A percentile compares a stretch with the other conserved stretches of the same genome.
Conservation (phyloP, 2,329 filamentous ascomycete genomes). For the Calonectria hawksworthii region DNA sequence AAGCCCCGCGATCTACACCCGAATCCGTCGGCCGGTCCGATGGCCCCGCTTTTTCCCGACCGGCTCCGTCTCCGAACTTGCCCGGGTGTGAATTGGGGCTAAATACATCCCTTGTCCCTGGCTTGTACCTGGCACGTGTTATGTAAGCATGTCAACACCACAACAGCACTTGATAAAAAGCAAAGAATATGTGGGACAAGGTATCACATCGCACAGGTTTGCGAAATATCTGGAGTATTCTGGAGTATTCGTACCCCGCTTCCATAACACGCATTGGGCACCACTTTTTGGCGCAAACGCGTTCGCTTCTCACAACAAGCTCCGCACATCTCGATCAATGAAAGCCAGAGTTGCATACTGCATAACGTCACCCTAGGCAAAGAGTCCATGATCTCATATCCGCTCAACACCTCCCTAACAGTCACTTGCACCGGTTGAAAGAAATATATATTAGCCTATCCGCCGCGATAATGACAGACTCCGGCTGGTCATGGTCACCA, state of each 20-base stretch:
- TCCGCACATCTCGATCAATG: neutral
- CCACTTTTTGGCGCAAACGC: neutral
- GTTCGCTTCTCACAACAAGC: neutral
- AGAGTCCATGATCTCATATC: neutral
- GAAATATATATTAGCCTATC: neutral
- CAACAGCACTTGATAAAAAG: neutral
- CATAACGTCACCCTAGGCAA: neutral
- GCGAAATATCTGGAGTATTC: neutral
- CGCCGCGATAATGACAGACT: slow-evolving; percentile 8
- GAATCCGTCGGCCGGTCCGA: neutral
- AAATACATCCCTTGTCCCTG: neutral
- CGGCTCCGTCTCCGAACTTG: slow-evolving; percentile 13
- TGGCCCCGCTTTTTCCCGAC: slow-evolving; percentile 15
- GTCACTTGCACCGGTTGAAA: neutral
- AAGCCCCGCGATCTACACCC: neutral
- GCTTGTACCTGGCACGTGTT: neutral
- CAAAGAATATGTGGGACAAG: neutral
- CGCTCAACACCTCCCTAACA: neutral
- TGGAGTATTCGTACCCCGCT: slow-evolving; percentile 8
- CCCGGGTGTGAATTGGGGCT: neutral
- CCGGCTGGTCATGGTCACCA: slow-evolving; percentile 19
- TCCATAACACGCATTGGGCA: neutral
- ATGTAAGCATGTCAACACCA: neutral
- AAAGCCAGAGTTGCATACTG: neutral
- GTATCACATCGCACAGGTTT: neutral